Percentiles rank a stretch among this genome's conserved stretches.
Evolutionary conservation across 1,284 basidiomycete species (phyloP).

Genomic region (Hemileia vastatrix): DNA sequence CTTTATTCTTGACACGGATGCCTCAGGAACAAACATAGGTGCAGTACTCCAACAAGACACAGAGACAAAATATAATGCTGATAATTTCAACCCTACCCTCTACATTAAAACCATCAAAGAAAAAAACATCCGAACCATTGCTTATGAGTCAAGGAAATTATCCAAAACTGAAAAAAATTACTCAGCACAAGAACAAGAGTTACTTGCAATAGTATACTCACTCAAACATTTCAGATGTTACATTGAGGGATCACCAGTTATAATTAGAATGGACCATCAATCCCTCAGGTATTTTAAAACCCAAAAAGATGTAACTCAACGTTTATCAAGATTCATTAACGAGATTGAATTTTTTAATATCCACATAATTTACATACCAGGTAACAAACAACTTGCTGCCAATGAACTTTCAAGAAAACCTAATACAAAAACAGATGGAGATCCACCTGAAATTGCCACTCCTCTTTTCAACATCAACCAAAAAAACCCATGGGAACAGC

Average conservation of each 20-base stretch:
- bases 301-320: neutral
- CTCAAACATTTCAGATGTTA: neutral
- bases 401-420: conserved; percentile 2
- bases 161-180: conserved; percentile 3
- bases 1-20: neutral
- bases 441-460: neutral
- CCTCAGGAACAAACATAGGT: conserved; percentile 5
- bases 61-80: neutral
- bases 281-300: conserved; percentile 7
- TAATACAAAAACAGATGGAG: neutral
- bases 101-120: neutral
- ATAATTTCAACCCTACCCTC: neutral
- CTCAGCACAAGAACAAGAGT: conserved; percentile 4
- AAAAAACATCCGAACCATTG: neutral
- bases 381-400: conserved; percentile 2
- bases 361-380: conserved; percentile 4
- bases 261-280: neutral
- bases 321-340: neutral
- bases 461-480: neutral
- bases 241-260: conserved; percentile 2
- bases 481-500: no score
- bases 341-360: conserved; percentile 3
- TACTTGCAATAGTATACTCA: conserved; percentile 2
- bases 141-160: conserved; percentile 5
- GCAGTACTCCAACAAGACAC: conserved; percentile 11